phyloP scores from a whole-genome alignment of 345 rosid species.

The Citrus sp. region DNA sequence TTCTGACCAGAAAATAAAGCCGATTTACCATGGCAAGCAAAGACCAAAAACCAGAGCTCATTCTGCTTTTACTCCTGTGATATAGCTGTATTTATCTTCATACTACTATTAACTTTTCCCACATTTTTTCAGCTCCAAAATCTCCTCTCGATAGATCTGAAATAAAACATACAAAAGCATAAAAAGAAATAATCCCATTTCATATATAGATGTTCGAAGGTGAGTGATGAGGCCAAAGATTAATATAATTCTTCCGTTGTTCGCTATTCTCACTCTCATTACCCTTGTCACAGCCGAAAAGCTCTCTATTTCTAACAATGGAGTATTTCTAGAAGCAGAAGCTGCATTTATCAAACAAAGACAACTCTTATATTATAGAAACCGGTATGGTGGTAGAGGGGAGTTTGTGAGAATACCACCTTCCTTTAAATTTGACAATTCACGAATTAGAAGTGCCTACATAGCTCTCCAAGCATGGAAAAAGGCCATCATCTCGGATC shows the following conservation, averaged over 20 bases:
- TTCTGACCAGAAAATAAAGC: constrained; percentile 1
- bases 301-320: constrained; percentile 13
- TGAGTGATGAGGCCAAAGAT: constrained; percentile 37
- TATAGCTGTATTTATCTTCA: not conserved
- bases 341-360: constrained; percentile 14
- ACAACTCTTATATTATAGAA: constrained; percentile 25
- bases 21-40: not conserved
- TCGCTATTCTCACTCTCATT: constrained; percentile 20
- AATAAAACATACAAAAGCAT: not conserved
- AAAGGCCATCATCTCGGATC: constrained; percentile 61
- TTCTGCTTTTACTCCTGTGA: not conserved
- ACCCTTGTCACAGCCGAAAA: constrained; percentile 11
- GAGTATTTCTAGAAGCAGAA: not conserved
- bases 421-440: constrained; percentile 45
- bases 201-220: constrained; percentile 2
- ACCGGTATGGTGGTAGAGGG: constrained; percentile 14
- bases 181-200: constrained; percentile 2
- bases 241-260: constrained; percentile 17
- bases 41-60: not conserved
- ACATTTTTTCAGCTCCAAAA: not conserved
- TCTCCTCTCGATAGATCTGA: not conserved
- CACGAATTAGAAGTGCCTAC: constrained; percentile 59
- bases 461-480: constrained; percentile 88
- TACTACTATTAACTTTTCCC: not conserved
- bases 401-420: constrained; percentile 36